phyloP scores from a whole-genome alignment of 2,329 filamentous ascomycete species.

The Botrytis galanthina region DNA sequence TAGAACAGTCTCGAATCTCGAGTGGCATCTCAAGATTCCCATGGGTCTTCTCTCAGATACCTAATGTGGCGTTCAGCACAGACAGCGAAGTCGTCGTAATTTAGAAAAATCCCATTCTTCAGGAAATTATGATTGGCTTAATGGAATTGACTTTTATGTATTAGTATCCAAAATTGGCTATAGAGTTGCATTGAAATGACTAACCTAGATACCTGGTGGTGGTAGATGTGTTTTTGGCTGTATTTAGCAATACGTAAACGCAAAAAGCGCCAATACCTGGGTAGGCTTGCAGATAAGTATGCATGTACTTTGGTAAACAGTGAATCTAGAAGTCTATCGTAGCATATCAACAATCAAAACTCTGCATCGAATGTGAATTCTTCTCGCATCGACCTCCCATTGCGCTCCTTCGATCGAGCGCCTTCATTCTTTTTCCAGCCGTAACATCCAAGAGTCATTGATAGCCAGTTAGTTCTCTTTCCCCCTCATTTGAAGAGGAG shows the following conservation, averaged over 20 bases:
- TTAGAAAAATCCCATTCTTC: not conserved
- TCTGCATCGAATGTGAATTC: not conserved
- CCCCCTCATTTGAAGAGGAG: not conserved
- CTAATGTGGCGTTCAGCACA: slow-evolving; percentile 14
- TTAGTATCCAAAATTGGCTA: not conserved
- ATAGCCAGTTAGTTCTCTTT: not conserved
- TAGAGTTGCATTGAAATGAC: slow-evolving; percentile 2
- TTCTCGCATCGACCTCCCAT: not conserved
- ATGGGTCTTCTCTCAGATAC: not conserved
- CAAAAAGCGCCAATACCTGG: not conserved
- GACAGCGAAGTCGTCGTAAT: slow-evolving; percentile 12
- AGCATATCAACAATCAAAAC: not conserved
- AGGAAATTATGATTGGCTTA: not conserved
- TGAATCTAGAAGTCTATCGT: not conserved
- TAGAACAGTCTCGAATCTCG: slow-evolving; percentile 1
- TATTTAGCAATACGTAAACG: not conserved
- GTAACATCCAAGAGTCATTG: not conserved
- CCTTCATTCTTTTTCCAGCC: not conserved
- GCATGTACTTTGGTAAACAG: not conserved
- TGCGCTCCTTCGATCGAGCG: not conserved
- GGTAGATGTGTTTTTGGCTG: not conserved
- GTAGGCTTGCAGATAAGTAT: not conserved
- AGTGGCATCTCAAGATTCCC: not conserved
- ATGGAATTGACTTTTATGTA: not conserved
- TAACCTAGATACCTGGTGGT: not conserved